Conservation (phyloP, 768 basidiomycete genomes). For the Plicaturopsis crispa region DNA sequence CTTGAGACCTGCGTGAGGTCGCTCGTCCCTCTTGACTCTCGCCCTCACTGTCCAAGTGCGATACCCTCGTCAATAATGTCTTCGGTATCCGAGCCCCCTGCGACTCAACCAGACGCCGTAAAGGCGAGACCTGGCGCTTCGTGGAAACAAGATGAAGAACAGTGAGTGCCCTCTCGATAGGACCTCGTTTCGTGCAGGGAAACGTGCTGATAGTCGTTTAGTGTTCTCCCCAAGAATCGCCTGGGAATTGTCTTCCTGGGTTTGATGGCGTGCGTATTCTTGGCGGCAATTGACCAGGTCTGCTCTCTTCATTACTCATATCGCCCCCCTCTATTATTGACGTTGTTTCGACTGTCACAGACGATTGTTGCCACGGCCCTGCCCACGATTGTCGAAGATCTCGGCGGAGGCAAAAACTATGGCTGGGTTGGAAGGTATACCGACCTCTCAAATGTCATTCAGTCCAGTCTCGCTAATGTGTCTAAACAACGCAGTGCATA, state of each 20-base stretch:
- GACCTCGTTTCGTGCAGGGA: conserved; percentile 14
- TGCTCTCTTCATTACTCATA: neutral
- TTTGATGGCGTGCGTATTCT: conserved; percentile 20
- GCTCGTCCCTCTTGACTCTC: too few species aligned
- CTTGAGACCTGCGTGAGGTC: too few species aligned
- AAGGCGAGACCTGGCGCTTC: conserved; percentile 37
- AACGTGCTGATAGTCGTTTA: conserved; percentile 39
- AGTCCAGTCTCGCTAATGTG: too few species aligned
- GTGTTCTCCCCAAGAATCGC: conserved; percentile 15
- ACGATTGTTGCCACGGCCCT: conserved; percentile 71
- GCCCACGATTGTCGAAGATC: conserved; percentile 60
- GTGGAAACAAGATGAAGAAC: conserved; percentile 48
- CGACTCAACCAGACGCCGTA: conserved; percentile 2
- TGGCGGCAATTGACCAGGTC: conserved; percentile 57
- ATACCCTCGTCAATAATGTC: too few species aligned
- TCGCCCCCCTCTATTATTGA: neutral
- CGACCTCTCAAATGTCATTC: neutral
- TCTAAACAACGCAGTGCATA: conserved; percentile 70
- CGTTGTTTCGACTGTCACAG: conserved; percentile 19
- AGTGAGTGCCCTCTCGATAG: conserved; percentile 51
- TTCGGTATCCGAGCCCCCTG: too few species aligned
- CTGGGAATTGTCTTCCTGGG: conserved; percentile 18
- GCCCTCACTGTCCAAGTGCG: too few species aligned
- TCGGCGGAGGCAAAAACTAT: conserved; percentile 57
- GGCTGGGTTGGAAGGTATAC: conserved; percentile 69